Evolutionary conservation across 495 filamentous ascomycete genomes (phyloP).

Genomic region (Paragyromitra xinjiangensis): DNA sequence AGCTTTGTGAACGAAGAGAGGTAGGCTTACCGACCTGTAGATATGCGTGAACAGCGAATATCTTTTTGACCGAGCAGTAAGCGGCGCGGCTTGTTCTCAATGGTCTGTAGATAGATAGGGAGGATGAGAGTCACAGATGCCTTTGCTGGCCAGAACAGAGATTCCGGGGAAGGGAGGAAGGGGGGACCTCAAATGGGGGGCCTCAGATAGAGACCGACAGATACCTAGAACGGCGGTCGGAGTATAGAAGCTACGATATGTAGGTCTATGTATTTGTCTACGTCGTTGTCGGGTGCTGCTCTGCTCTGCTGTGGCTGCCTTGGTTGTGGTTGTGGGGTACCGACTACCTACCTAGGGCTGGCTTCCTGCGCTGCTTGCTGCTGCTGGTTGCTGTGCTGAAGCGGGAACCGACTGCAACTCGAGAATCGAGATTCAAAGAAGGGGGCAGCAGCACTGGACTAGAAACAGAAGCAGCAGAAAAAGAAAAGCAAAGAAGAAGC

Average conservation of each 20-base stretch:
- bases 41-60: constrained; percentile 42
- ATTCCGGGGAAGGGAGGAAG: constrained; percentile 10
- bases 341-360: constrained; percentile 44
- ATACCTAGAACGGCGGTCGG: constrained; percentile 19
- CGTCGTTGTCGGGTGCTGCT: constrained; percentile 28
- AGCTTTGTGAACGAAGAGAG: constrained; percentile 34
- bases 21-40: constrained; percentile 39
- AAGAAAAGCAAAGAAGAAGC: not conserved
- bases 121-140: not conserved
- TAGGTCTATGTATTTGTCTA: constrained; percentile 44
- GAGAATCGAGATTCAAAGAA: not conserved
- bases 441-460: constrained; percentile 1
- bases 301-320: constrained; percentile 33
- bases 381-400: constrained; percentile 12
- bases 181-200: not conserved
- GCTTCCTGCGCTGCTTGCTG: constrained; percentile 39
- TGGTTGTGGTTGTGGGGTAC: constrained; percentile 48
- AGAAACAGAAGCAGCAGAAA: constrained; percentile 33
- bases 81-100: constrained; percentile 22
- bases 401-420: constrained; percentile 24
- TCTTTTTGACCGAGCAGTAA: constrained; percentile 18
- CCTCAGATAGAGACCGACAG: constrained; percentile 17
- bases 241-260: constrained; percentile 32
- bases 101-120: not conserved
- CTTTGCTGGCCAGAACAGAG: constrained; percentile 10